A percentile compares a stretch with the other conserved stretches of the same genome.
Evolutionary conservation across 805 yeast genomes (phyloP).

Genomic region (Candida silvicultrix): DNA sequence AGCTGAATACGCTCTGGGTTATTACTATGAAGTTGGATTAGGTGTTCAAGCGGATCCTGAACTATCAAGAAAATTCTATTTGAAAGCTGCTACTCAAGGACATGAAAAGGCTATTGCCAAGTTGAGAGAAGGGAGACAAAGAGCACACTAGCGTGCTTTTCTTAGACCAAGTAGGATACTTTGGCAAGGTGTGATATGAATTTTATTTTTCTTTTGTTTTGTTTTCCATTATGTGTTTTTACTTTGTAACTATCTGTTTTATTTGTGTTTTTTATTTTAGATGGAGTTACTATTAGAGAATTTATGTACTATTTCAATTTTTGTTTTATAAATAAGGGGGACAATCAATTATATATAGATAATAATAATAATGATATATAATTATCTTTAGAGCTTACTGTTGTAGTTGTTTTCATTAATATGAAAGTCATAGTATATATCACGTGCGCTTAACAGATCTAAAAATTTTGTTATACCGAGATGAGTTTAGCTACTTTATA

Average conservation of each 20-base stretch:
- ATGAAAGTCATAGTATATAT: too few species aligned
- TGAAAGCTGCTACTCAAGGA: slow-evolving; percentile 56
- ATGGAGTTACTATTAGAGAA: background rate
- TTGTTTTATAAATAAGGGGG: background rate
- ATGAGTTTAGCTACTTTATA: too few species aligned
- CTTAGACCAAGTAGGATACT: too few species aligned
- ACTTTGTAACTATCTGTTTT: background rate
- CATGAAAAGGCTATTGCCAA: slow-evolving; percentile 47
- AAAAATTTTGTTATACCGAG: background rate
- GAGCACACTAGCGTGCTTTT: too few species aligned
- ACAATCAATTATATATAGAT: background rate
- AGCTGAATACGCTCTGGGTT: slow-evolving; percentile 66
- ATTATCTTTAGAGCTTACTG: background rate
- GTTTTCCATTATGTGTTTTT: background rate
- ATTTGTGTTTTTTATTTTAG: background rate
- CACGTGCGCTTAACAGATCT: background rate
- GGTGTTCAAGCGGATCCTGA: slow-evolving; percentile 39
- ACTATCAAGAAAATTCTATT: slow-evolving; percentile 44
- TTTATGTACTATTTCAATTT: background rate
- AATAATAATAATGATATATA: too few species aligned
- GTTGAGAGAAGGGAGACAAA: slow-evolving; percentile 3
- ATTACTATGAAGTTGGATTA: slow-evolving; percentile 61
- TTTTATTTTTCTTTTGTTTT: too few species aligned
- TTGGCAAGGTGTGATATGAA: too few species aligned
- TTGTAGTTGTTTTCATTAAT: background rate